Evolutionary conservation across 768 basidiomycete species (phyloP).

Genomic region (Amyloporia xantha): DNA sequence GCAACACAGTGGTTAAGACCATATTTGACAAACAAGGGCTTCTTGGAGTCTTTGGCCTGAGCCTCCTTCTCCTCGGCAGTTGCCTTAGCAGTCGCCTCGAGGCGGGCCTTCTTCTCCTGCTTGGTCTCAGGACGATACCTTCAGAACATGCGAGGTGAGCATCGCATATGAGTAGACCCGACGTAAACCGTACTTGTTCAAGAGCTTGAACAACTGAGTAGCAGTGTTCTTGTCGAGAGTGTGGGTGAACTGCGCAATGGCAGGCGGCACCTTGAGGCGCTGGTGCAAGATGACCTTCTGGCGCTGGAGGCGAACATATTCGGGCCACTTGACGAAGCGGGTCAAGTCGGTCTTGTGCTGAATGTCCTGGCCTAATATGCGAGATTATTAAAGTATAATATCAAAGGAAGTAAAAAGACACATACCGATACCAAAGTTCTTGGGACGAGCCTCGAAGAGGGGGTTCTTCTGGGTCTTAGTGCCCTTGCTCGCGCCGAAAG

Average conservation of each 20-base stretch:
- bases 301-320: slow-evolving; percentile 95
- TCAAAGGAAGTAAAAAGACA: not conserved
- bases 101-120: slow-evolving; percentile 95
- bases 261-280: slow-evolving; percentile 96
- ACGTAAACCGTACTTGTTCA: slow-evolving; percentile 71
- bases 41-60: slow-evolving; percentile 74
- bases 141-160: not conserved
- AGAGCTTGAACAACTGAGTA: slow-evolving; percentile 93
- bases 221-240: slow-evolving; percentile 99
- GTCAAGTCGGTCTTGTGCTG: slow-evolving; percentile 86
- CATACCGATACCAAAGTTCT: slow-evolving; percentile 93
- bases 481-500: slow-evolving; percentile 69
- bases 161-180: not conserved
- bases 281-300: slow-evolving; percentile 98
- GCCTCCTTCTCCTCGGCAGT: slow-evolving; percentile 75
- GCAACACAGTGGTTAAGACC: slow-evolving; percentile 97
- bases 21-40: slow-evolving; percentile 92
- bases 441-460: slow-evolving; percentile 83
- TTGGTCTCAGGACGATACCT: slow-evolving; percentile 86
- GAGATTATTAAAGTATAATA: not conserved
- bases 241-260: slow-evolving; percentile 95
- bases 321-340: slow-evolving; percentile 99
- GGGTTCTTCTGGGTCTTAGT: slow-evolving; percentile 86
- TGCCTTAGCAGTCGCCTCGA: slow-evolving; percentile 68
- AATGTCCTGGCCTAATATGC: slow-evolving; percentile 79